Conservation (phyloP, 306 rosid genomes). For the Comarum palustre region DNA sequence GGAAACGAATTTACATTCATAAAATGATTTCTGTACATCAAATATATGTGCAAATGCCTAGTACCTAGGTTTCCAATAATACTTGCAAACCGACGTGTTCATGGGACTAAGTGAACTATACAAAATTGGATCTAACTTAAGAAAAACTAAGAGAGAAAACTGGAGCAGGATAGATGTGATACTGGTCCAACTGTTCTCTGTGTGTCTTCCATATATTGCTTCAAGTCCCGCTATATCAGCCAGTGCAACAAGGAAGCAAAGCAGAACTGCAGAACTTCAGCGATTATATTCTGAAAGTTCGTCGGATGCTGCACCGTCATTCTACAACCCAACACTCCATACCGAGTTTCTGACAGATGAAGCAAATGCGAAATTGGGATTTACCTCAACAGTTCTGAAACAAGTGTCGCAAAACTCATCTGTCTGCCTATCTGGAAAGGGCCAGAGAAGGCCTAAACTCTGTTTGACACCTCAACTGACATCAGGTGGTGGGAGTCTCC, state of each 20-base stretch:
- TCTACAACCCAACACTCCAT: background rate
- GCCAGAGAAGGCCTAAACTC: slow-evolving; percentile 14
- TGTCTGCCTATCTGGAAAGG: slow-evolving; percentile 25
- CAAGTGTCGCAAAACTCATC: slow-evolving; percentile 26
- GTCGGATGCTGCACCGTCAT: background rate
- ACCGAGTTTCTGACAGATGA: background rate
- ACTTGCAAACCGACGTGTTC: background rate
- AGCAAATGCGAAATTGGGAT: slow-evolving; percentile 10
- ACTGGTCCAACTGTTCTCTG: slow-evolving; percentile 22
- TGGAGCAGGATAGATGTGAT: slow-evolving; percentile 3
- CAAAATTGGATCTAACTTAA: slow-evolving; percentile 7
- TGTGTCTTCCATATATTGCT: slow-evolving; percentile 26
- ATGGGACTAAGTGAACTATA: slow-evolving; percentile 6
- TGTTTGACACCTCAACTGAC: slow-evolving; percentile 36
- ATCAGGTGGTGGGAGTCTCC: slow-evolving; percentile 65
- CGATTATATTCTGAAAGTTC: slow-evolving; percentile 1
- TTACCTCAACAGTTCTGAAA: slow-evolving; percentile 37
- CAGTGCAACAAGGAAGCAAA: slow-evolving; percentile 8
- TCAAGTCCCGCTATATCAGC: slow-evolving; percentile 28
- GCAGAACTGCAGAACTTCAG: slow-evolving; percentile 10
- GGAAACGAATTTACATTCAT: background rate
- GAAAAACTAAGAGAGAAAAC: background rate
- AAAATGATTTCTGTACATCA: background rate
- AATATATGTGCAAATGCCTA: background rate
- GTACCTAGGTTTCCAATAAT: slow-evolving; percentile 13